phyloP scores from a whole-genome alignment of 1,139 yeast genomes.

The Geotrichum restrictum region DNA sequence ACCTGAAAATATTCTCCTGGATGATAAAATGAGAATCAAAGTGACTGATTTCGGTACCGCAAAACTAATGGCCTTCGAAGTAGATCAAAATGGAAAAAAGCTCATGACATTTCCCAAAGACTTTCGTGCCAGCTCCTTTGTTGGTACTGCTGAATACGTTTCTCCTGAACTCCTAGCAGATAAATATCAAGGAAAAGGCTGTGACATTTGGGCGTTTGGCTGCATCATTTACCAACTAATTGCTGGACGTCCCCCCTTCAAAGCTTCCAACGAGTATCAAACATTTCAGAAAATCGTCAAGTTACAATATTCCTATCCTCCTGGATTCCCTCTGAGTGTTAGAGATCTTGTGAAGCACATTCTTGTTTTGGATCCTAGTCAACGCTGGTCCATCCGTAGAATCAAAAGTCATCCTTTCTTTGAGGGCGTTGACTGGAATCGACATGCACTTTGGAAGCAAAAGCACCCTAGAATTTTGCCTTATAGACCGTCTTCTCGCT shows the following conservation, averaged over 20 bases:
- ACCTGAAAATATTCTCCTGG: conserved; percentile 83
- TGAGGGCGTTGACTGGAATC: conserved; percentile 62
- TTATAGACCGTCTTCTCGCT: conserved; percentile 46
- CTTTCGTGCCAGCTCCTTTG: conserved; percentile 75
- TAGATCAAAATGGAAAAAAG: conserved; percentile 30
- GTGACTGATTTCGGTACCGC: conserved; percentile 99
- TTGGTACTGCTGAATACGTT: conserved; percentile 84
- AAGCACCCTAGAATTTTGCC: conserved; percentile 78
- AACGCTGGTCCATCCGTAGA: conserved; percentile 58
- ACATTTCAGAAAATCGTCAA: conserved; percentile 91
- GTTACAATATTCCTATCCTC: conserved; percentile 75
- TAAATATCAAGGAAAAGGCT: conserved; percentile 77
- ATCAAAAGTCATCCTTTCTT: conserved; percentile 77
- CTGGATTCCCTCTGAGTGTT: conserved; percentile 69
- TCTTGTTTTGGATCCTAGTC: conserved; percentile 60
- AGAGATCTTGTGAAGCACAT: conserved; percentile 68
- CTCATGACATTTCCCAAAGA: conserved; percentile 43
- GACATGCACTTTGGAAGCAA: conserved; percentile 61
- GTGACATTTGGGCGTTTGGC: conserved; percentile 96
- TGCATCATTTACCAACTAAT: conserved; percentile 90
- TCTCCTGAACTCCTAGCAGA: conserved; percentile 87
- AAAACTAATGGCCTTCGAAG: conserved; percentile 59
- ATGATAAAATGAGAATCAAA: conserved; percentile 73
- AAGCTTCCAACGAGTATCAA: conserved; percentile 88
- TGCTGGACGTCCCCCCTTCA: conserved; percentile 94